Evolutionary conservation across 768 basidiomycete species (phyloP).

Genomic region (Steccherinum ochraceum): DNA sequence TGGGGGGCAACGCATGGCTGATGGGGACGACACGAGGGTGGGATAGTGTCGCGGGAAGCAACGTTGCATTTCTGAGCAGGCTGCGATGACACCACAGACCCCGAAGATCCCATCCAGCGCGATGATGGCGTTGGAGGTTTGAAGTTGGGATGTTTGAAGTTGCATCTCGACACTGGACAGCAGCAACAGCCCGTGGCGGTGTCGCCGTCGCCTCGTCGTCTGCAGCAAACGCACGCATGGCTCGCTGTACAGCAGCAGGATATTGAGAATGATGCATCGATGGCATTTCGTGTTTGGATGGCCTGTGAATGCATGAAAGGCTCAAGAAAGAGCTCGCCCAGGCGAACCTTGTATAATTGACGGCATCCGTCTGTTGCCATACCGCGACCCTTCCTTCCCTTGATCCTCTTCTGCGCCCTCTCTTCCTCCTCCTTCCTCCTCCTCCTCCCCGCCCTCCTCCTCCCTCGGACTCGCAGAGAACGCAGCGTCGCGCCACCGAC

Average conservation of each 20-base stretch:
- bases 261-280: no score
- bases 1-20: neutral
- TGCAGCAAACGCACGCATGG: no score
- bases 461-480: slow-evolving; percentile 41
- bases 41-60: neutral
- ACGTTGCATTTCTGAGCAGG: neutral
- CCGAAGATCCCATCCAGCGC: no score
- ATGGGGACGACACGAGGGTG: no score
- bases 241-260: no score
- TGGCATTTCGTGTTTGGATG: no score
- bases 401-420: slow-evolving; percentile 2
- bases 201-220: no score
- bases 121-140: no score
- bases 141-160: no score
- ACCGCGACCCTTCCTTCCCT: slow-evolving; percentile 3
- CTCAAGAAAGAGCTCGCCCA: neutral
- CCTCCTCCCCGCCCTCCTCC: slow-evolving; percentile 33
- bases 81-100: no score
- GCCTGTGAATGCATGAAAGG: neutral
- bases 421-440: neutral
- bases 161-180: no score
- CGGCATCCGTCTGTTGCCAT: slow-evolving; percentile 13
- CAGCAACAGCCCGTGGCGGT: no score
- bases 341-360: slow-evolving; percentile 20
- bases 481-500: neutral